phyloP scores from a whole-genome alignment of 169 alveolate genomes.

The Cryptosporidium sp. region DNA sequence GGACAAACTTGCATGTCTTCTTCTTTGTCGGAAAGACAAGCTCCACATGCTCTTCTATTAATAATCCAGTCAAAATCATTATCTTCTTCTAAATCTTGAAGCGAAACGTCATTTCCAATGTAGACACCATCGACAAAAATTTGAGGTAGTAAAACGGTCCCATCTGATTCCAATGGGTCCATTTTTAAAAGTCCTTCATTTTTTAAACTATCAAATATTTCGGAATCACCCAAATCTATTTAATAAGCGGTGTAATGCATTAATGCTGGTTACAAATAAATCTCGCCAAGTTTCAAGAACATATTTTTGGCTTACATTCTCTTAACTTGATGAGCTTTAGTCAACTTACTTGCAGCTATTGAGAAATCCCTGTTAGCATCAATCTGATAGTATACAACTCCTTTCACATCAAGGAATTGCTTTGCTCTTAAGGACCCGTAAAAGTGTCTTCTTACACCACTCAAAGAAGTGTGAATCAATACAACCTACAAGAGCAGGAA shows the following conservation, averaged over 20 bases:
- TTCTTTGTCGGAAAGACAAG: conserved; percentile 66
- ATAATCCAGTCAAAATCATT: conserved; percentile 84
- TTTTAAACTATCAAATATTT: conserved; percentile 85
- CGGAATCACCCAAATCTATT: conserved; percentile 84
- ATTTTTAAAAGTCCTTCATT: conserved; percentile 82
- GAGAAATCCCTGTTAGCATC: conserved; percentile 89
- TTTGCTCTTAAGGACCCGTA: conserved; percentile 86
- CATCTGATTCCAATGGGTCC: conserved; percentile 72
- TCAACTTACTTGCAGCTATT: conserved; percentile 83
- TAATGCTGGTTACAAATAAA: not conserved
- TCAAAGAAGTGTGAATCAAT: conserved; percentile 85
- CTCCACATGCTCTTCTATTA: conserved; percentile 67
- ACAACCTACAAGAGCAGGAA: conserved; percentile 77
- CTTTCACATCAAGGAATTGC: conserved; percentile 87
- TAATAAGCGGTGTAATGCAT: not conserved
- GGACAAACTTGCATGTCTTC: conserved; percentile 63
- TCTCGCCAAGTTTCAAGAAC: conserved; percentile 9
- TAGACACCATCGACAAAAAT: conserved; percentile 86
- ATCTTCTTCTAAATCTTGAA: conserved; percentile 90
- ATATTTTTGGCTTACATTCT: not conserved
- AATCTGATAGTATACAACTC: conserved; percentile 85
- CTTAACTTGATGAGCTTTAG: not conserved
- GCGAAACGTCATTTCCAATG: conserved; percentile 83
- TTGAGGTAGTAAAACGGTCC: conserved; percentile 84
- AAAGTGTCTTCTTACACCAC: conserved; percentile 85